Evolutionary conservation across 441 rosid genomes (phyloP), one percentile per base, ranked within the genome.

Genomic region (Jatropha podagrica): DNA sequence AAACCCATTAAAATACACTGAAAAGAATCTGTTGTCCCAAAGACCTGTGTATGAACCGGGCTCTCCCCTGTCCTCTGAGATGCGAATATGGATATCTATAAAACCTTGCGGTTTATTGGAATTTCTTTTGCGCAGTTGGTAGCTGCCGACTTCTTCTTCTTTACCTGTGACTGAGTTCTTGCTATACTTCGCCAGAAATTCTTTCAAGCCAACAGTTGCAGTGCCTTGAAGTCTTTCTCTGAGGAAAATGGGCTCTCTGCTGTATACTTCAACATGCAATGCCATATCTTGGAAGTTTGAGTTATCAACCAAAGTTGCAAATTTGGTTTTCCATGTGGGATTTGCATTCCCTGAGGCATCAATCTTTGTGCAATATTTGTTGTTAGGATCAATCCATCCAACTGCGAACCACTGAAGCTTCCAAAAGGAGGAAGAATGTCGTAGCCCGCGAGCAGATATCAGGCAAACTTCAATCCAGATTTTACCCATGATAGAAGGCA

Each of bases 381-480:
- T 85, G 83, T 84, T 85, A 7, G 97, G 94, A 81, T 92, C 88
- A 10, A 95, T 82, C 99, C 99, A 95, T 2, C 97, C 97, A 49
- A 93, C 93, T 0, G 97, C 97, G 75, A 85, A 92, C 97, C 97
- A 95, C 59, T 93, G 97, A 67, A 87, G 90, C 85, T 91, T 95
- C 91, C 92, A 90, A 32, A 91, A 82, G 0, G 93, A 83, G 4
- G 91, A 91, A 8, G 90, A 77, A 38, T 87, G 89, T 13, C 90
- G 84, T 18, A 95, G 93, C 20, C 97, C 97, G 27, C 95, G 81
- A n/a, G 97, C 97, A 76, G 99, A 95, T 18, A 93, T 82, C 71
- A 95, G 67, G 75, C 91, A 86, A 55, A 90, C 87, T 78, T 92
- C 97, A 17, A 95, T 77, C 75, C 86, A 84, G 52, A 89, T 85